Conservation (phyloP, 257 asterid species). For the Scutellaria baicalensis region DNA sequence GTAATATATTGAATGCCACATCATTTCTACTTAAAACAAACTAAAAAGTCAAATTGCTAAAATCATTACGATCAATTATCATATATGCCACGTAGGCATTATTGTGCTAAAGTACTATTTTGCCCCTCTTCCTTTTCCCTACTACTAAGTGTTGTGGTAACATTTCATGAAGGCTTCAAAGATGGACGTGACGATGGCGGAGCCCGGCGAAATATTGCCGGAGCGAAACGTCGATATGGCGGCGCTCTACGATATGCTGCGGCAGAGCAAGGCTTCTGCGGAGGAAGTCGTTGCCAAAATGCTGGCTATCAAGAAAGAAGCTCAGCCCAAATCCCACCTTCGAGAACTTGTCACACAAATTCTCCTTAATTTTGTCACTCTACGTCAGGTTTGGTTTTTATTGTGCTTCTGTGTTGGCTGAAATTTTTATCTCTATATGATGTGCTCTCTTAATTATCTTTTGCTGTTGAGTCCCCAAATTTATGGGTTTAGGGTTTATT, state of each 20-base stretch:
- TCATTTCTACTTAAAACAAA: too few species aligned
- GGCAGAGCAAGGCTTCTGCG: constrained; percentile 54
- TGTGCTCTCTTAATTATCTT: background rate
- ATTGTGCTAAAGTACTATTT: too few species aligned
- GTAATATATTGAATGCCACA: too few species aligned
- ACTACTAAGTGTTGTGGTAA: background rate
- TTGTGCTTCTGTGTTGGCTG: background rate
- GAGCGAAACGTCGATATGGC: constrained; percentile 75
- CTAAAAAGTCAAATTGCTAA: too few species aligned
- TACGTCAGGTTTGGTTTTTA: constrained; percentile 63
- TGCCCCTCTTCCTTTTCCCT: too few species aligned
- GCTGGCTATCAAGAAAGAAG: constrained; percentile 61
- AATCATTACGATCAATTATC: too few species aligned
- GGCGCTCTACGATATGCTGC: constrained; percentile 59
- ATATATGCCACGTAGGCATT: too few species aligned
- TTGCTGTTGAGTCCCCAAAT: background rate
- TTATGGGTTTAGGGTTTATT: constrained; percentile 20
- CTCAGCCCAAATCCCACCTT: constrained; percentile 51
- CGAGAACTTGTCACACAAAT: constrained; percentile 73
- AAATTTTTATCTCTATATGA: background rate
- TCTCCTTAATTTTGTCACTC: constrained; percentile 73
- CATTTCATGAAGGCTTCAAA: background rate
- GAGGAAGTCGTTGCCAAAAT: constrained; percentile 73
- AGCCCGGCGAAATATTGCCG: constrained; percentile 87
- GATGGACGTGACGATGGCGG: constrained; percentile 68